Evolutionary conservation across 2,329 filamentous ascomycete species (phyloP), one percentile per base, ranked within the genome.

Genomic region (Akanthomyces uredinophilus): DNA sequence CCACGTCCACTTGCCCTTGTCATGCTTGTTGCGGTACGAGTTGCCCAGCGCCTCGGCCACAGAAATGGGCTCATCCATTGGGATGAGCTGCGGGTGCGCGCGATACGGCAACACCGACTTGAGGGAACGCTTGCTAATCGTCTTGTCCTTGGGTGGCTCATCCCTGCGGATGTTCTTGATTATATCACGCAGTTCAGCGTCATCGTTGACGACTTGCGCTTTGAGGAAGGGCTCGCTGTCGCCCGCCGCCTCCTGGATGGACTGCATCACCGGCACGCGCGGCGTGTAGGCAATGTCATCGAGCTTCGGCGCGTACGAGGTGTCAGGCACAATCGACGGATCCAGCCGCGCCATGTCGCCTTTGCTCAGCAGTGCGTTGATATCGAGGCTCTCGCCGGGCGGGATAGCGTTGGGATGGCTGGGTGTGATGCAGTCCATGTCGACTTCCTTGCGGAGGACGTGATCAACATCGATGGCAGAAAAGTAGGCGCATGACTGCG

Each of bases 371-470:
- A 99, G 82, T n/a, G 87, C 75, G 3, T 75, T 72, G 60, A 99
- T 96, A 71, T 96, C 93, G 10, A 99, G 74, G 64, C 87, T 92
- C 75, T 98, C 93, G 41, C 96, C 95, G 1, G 87, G 89, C 0
- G 90, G 83, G 47, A 99, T 98, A 35, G 88, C 81, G 0, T 83
- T 81, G 0, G 84, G 83, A 73, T 99, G 90, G 49, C 90, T 95
- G 1, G 95, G 95, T 0, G 95, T 99, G 49, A 98, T 77, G 72
- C 95, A 99, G 70, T 96, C 90, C 91, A 99, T 96, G 73, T 99
- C 90, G 4, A 99, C 96, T 75, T 99, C 95, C 73, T 99, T 99
- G 57, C 95, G 86, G n/a, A 99, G 81, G 3, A 99, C 93, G 68
- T 92, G 88, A 71, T 99, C 95, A 66, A 99, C 91, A 71, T 99